Percentiles rank a stretch among this genome's conserved stretches.
Evolutionary conservation across 768 basidiomycete species (phyloP).

Genomic region (Omphalotus guepiniiformis): DNA sequence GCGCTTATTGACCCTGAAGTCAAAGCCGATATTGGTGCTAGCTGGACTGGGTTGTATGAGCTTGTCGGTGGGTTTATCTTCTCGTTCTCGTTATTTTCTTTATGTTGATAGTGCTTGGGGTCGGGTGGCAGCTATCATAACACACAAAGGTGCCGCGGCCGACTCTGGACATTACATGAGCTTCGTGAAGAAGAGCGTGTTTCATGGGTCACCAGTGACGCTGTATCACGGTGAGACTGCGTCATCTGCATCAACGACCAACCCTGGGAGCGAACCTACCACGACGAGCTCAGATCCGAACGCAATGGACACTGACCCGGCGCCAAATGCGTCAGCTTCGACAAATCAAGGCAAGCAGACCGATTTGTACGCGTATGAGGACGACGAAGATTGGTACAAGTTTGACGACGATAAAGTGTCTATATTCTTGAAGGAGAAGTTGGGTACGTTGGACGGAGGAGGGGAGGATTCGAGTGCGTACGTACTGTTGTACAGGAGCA

Average conservation of each 20-base stretch:
- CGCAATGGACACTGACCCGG: slow-evolving; percentile 10
- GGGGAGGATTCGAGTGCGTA: slow-evolving; percentile 87
- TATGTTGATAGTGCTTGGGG: not conserved
- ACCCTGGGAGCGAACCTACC: not conserved
- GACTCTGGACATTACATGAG: slow-evolving; percentile 97
- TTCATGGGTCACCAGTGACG: slow-evolving; percentile 39
- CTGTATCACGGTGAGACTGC: slow-evolving; percentile 4
- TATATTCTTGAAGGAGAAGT: slow-evolving; percentile 78
- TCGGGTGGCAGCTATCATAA: slow-evolving; percentile 71
- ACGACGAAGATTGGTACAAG: slow-evolving; percentile 89
- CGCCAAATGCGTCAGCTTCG: slow-evolving; percentile 14
- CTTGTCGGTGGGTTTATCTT: slow-evolving; percentile 62
- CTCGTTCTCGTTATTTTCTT: too few relatives aligned
- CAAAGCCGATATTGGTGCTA: slow-evolving; percentile 68
- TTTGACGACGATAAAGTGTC: slow-evolving; percentile 97
- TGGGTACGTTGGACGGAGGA: slow-evolving; percentile 83
- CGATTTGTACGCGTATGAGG: slow-evolving; percentile 34
- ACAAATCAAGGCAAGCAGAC: slow-evolving; percentile 28
- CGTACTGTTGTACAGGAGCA: slow-evolving; percentile 80
- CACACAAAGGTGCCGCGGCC: slow-evolving; percentile 94
- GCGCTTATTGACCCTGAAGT: slow-evolving; percentile 59
- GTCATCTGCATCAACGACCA: slow-evolving; percentile 2
- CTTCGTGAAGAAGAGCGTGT: slow-evolving; percentile 77
- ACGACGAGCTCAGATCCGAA: slow-evolving; percentile 5
- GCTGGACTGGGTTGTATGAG: slow-evolving; percentile 82